Evolutionary conservation across 352 stramenopile genomes (phyloP).

Genomic region (Pythium plurisporium): DNA sequence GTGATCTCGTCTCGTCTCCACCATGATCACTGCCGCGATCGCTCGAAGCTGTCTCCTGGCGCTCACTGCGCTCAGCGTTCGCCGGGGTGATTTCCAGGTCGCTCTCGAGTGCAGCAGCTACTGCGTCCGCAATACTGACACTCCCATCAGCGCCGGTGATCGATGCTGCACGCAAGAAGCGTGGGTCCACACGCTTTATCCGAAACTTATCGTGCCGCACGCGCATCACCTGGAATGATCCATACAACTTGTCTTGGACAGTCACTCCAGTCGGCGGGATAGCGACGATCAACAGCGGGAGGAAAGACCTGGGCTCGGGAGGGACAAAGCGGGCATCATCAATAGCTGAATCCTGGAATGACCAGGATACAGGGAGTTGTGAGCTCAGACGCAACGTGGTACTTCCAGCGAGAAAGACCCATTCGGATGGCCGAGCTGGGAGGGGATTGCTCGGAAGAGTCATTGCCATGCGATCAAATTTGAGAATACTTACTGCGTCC

Average conservation of each 20-base stretch:
- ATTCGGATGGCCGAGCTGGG: slow-evolving; percentile 41
- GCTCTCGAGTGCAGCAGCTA: slow-evolving; percentile 28
- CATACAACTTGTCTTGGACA: slow-evolving; percentile 74
- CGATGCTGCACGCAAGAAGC: slow-evolving; percentile 33
- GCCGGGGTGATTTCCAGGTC: slow-evolving; percentile 13
- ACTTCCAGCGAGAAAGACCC: slow-evolving; percentile 46
- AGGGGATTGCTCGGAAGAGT: slow-evolving; percentile 42
- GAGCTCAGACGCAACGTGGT: slow-evolving; percentile 35
- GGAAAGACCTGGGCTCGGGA: slow-evolving; percentile 53
- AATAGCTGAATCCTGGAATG: slow-evolving; percentile 61
- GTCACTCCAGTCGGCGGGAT: slow-evolving; percentile 39
- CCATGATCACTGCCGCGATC: slow-evolving; percentile 21
- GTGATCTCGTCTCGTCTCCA: slow-evolving; percentile 35
- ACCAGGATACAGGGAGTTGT: slow-evolving; percentile 59
- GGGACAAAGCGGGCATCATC: slow-evolving; percentile 71
- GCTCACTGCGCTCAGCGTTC: slow-evolving; percentile 12
- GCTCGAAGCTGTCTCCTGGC: slow-evolving; percentile 23
- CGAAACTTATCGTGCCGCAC: slow-evolving; percentile 58
- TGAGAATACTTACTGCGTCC: slow-evolving; percentile 57
- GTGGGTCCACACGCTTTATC: slow-evolving; percentile 51
- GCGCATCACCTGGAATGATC: slow-evolving; percentile 58
- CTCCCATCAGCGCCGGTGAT: slow-evolving; percentile 21
- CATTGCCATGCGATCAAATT: slow-evolving; percentile 57
- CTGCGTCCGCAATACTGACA: slow-evolving; percentile 32
- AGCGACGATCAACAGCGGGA: slow-evolving; percentile 35